Evolutionary conservation across 169 alveolate genomes (phyloP), one percentile per base, ranked within the genome.

Genomic region (Plasmodium gallinaceum): DNA sequence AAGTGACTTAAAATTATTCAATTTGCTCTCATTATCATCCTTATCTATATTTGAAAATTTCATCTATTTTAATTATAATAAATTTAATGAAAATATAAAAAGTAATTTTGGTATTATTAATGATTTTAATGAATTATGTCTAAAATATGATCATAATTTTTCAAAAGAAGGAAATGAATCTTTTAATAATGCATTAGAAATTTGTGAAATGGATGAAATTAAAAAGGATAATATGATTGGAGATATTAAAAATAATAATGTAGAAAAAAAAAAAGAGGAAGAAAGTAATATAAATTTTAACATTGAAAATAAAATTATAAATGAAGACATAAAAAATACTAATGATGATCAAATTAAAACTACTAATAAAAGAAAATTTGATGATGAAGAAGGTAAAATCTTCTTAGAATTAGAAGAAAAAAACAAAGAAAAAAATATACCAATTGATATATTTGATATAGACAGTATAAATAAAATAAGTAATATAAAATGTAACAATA

Each of bases 401-500:
- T 69, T 83, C 37, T 18, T 68, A 14, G 66, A 66, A 18, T 64
- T 66, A 39, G 91, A 83, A 62, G 64, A 83, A 48, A 66, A 42
- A 18, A 83, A 45, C 37, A 69, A 51, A 68, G 24, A 16, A 22
- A 69, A 83, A 62, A 68, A 57, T 45, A n/a, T 37, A 18, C 42
- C 51, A 37, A 57, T 68, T 14, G 91, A 83, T 57, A 51, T 83
- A 83, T 57, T 83, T 51, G 91, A 83, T 48, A 69, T 83, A 14
- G 91, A 83, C 10, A 62, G 45, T 7, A 83, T 83, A 22, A 83
- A 83, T 32, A 83, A 68, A 57, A 83, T 83, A 16, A 83, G 91
- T 62, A 68, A 18, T 32, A 57, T 39, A 68, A 83, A 83, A 60
- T 83, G 91, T 65, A 83, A 66, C 42, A 83, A 83, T 48, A 83